Base-by-base conservation (phyloP, 371 early-diverging fungal genomes). In the Mucor piriformis region DNA sequence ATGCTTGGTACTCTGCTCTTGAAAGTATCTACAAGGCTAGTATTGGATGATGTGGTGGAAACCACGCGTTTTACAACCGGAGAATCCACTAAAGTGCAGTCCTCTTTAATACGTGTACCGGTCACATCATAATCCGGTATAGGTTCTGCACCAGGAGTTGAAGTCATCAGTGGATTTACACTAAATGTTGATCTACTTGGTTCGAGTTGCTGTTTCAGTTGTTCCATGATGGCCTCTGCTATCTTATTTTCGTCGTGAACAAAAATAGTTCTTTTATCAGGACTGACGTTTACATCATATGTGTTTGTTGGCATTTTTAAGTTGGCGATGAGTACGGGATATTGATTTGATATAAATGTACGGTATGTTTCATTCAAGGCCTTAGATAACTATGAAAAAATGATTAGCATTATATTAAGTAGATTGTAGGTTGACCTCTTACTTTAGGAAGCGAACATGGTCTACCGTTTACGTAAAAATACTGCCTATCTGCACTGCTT, bases 211-310 rank as follows among this genome's bases (percentile, higher is more conserved):
- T 70, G 64, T 11, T 64, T 73, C 1, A 90, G 57, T 20, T 74
- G 63, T 25, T 75, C 73, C 73, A 38, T 25, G 0, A 62, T 37
- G 0, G 23, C 11, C 3, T 66, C 53, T 10, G 32, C 33, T 42
- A 65, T 48, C 34, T 57, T 54, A 11, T 7, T 34, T 47, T 97
- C 97, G 44, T 91, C 66, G 49, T 94, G 90, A 3, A 98, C 57
- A 54, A 94, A 77, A 5, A 97, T 80, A 0, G 92, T 94, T 34
- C 98, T 83, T 67, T 98, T 98, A 68, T 98, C 95, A 5, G 98
- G 98, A 15, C 93, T 94, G 24, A 98, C 86, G 59, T 98, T 98
- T 18, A 95, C 93, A 77, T 98, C 98, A 67, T 81, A 83, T 12
- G 63, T 59, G 51, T 72, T 79, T 6, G 88, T 77, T 1, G 83